phyloP scores from a whole-genome alignment of 495 filamentous ascomycete species.

The Xylaria cubensis region DNA sequence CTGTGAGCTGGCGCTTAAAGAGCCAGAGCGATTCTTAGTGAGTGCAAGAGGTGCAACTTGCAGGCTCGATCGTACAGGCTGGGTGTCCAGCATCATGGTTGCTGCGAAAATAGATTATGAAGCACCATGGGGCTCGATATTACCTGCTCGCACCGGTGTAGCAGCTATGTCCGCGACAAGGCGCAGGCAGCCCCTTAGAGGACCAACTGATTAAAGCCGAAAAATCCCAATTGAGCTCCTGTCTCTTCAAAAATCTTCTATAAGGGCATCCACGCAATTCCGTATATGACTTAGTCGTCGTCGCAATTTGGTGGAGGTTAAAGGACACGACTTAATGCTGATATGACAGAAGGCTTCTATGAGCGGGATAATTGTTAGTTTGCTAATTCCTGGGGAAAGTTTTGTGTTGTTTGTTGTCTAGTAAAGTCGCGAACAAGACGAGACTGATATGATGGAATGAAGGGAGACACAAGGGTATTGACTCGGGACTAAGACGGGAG shows the following conservation, averaged over 20 bases:
- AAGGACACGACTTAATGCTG: conserved; percentile 20
- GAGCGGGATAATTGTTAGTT: conserved; percentile 17
- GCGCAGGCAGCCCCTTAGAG: conserved; percentile 28
- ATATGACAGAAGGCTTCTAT: conserved; percentile 21
- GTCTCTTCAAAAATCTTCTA: neutral
- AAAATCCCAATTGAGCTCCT: conserved; percentile 2
- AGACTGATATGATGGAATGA: conserved; percentile 39
- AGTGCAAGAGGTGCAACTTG: conserved; percentile 79
- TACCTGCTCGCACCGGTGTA: conserved; percentile 36
- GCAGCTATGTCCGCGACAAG: conserved; percentile 33
- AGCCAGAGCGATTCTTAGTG: conserved; percentile 64
- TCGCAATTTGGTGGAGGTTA: neutral
- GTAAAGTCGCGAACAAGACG: conserved; percentile 27
- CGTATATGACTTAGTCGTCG: neutral
- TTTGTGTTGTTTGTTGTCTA: conserved; percentile 36
- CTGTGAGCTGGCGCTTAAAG: conserved; percentile 50
- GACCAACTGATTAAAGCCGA: conserved; percentile 3
- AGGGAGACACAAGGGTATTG: conserved; percentile 35
- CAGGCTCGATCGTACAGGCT: conserved; percentile 61
- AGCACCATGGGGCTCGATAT: conserved; percentile 46
- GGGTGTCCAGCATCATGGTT: conserved; percentile 60
- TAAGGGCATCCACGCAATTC: neutral
- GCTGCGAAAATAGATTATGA: conserved; percentile 38
- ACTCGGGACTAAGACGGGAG: conserved; percentile 30
- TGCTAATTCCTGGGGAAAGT: conserved; percentile 27